phyloP scores from a whole-genome alignment of 441 rosid genomes.

The Erodium moschatum region DNA sequence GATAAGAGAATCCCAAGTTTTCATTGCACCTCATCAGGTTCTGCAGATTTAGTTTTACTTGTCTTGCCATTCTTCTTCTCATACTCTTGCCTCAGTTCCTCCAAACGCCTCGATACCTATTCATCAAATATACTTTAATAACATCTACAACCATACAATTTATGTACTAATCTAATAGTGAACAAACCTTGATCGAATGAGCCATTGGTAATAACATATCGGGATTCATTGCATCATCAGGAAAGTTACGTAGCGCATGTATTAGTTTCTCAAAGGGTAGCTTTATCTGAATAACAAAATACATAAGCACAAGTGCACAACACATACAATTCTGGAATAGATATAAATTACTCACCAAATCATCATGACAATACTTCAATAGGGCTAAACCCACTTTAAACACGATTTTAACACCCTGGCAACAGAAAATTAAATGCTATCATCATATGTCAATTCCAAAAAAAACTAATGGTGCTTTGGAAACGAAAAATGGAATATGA shows the following conservation, averaged over 20 bases:
- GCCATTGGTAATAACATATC: slow-evolving; percentile 77
- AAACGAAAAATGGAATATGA: neutral
- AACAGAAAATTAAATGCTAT: slow-evolving; percentile 10
- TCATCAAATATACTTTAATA: neutral
- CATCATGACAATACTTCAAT: slow-evolving; percentile 75
- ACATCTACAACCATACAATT: slow-evolving; percentile 1
- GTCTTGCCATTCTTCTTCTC: slow-evolving; percentile 39
- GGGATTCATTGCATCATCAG: slow-evolving; percentile 87
- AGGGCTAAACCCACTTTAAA: slow-evolving; percentile 87
- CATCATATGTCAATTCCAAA: slow-evolving; percentile 5
- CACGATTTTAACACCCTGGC: slow-evolving; percentile 81
- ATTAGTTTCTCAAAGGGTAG: slow-evolving; percentile 83
- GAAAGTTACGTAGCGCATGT: slow-evolving; percentile 74
- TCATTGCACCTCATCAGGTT: slow-evolving; percentile 15
- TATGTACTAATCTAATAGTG: neutral
- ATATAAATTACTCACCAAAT: slow-evolving; percentile 39
- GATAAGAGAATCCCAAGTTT: no score
- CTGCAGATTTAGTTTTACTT: slow-evolving; percentile 21
- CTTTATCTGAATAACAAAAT: slow-evolving; percentile 37
- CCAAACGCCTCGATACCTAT: slow-evolving; percentile 66
- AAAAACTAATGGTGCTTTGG: slow-evolving; percentile 9
- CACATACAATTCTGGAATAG: slow-evolving; percentile 3
- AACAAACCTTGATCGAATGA: slow-evolving; percentile 64
- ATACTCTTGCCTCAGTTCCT: slow-evolving; percentile 49
- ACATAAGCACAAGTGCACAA: slow-evolving; percentile 11